Percentiles rank a stretch among this genome's conserved stretches.
Conservation (phyloP, 2,329 filamentous ascomycete species). For the Aspergillus hiratsukae region DNA sequence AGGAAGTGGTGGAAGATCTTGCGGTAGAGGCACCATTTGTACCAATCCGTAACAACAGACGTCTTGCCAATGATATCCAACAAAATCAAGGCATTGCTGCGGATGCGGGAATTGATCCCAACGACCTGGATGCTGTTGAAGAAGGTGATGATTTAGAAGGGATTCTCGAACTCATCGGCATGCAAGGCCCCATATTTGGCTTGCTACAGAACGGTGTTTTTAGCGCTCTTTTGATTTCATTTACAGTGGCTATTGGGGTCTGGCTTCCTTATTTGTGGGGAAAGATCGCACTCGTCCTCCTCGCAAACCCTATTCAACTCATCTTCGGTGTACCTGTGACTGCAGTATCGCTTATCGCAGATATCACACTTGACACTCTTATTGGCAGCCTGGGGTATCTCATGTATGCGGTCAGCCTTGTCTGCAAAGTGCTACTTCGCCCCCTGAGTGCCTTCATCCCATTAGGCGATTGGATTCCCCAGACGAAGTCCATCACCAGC, state of each 20-base stretch:
- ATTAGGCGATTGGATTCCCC: conserved; percentile 31
- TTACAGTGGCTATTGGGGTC: conserved; percentile 79
- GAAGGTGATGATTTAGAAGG: conserved; percentile 94
- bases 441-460: conserved; percentile 34
- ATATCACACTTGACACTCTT: conserved; percentile 70
- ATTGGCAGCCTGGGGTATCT: conserved; percentile 60
- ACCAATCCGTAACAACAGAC: conserved; percentile 46
- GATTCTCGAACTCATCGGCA: conserved; percentile 90
- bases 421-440: conserved; percentile 29
- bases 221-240: conserved; percentile 81
- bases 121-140: conserved; percentile 52
- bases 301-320: conserved; percentile 71
- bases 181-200: conserved; percentile 86
- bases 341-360: conserved; percentile 68
- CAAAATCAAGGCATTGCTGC: conserved; percentile 32
- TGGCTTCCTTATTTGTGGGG: conserved; percentile 92
- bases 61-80: conserved; percentile 27
- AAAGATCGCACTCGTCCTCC: conserved; percentile 72
- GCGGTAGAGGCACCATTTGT: conserved; percentile 59
- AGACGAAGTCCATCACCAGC: conserved; percentile 33
- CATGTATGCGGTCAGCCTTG: conserved; percentile 37
- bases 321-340: conserved; percentile 65
- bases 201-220: conserved; percentile 94
- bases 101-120: conserved; percentile 60
- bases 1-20: conserved; percentile 56